Evolutionary conservation across 371 early-diverging fungal genomes (phyloP).

Genomic region (Scutellospora calospora): DNA sequence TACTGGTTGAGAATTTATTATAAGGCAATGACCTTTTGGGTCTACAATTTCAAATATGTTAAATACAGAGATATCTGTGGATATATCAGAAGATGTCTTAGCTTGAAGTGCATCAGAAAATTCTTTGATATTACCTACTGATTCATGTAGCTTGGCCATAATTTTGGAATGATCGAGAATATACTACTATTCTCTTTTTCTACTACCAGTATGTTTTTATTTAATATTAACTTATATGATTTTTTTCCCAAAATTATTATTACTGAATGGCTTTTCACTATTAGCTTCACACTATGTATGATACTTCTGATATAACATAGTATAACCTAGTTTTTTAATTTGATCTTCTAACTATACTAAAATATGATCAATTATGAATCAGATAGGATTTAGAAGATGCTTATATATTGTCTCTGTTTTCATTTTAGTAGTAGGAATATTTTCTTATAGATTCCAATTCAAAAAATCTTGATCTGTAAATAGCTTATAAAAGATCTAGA

Average conservation of each 20-base stretch:
- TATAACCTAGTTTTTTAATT: not conserved
- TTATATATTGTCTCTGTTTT: not conserved
- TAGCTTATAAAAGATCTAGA: not conserved
- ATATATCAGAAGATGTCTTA: not conserved
- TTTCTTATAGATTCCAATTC: not conserved
- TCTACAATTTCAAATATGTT: not conserved
- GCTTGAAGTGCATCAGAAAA: constrained; percentile 9
- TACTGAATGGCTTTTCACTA: not conserved
- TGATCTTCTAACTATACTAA: not conserved
- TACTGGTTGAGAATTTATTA: too few relatives aligned
- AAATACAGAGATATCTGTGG: not conserved
- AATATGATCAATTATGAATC: constrained; percentile 33
- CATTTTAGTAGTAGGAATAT: not conserved
- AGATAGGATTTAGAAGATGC: not conserved
- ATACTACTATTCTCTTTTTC: not conserved
- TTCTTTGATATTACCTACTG: constrained; percentile 10
- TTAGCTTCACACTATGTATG: too few relatives aligned
- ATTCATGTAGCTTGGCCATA: not conserved
- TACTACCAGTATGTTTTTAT: not conserved
- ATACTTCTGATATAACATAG: constrained; percentile 13
- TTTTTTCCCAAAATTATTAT: constrained; percentile 1
- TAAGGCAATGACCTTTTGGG: too few relatives aligned
- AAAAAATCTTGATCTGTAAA: not conserved
- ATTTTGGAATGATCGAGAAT: not conserved
- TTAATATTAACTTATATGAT: not conserved